phyloP scores from a whole-genome alignment of 331 rosid genomes.

The Prunus yedoensis region DNA sequence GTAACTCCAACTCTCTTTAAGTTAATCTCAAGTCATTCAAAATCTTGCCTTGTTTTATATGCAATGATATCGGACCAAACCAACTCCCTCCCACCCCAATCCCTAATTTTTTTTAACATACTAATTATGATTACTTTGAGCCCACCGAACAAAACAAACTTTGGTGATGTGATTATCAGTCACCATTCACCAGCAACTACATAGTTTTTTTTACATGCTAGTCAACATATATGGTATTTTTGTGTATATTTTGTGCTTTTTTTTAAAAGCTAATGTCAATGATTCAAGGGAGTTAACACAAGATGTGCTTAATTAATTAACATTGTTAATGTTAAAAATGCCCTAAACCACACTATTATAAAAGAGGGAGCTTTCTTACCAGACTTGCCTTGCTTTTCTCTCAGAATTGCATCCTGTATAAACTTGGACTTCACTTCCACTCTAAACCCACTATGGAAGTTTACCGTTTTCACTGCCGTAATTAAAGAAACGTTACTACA shows the following conservation, averaged over 20 bases:
- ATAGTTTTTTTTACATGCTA: too few species aligned
- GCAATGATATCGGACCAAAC: conserved; percentile 16
- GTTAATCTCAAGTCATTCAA: conserved; percentile 26
- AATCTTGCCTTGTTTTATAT: not conserved
- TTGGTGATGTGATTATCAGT: conserved; percentile 4
- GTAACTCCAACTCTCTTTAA: conserved; percentile 17
- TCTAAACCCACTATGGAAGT: not conserved
- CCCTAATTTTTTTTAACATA: not conserved
- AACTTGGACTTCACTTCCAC: conserved; percentile 19
- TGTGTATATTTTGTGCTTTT: not conserved
- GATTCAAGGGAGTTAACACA: not conserved
- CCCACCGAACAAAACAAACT: not conserved
- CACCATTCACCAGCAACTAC: not conserved
- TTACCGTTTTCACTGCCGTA: not conserved
- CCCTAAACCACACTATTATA: too few species aligned
- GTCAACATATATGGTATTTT: not conserved
- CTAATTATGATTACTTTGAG: not conserved
- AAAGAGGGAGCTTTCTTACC: not conserved
- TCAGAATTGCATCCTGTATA: conserved; percentile 10
- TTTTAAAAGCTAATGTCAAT: not conserved
- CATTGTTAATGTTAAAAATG: too few species aligned
- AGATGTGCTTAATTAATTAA: not conserved
- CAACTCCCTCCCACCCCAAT: not conserved
- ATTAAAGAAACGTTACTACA: not conserved
- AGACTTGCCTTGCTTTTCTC: not conserved